Conservation (phyloP, 2,329 filamentous ascomycete species). For the Colletotrichum liaoningense region DNA sequence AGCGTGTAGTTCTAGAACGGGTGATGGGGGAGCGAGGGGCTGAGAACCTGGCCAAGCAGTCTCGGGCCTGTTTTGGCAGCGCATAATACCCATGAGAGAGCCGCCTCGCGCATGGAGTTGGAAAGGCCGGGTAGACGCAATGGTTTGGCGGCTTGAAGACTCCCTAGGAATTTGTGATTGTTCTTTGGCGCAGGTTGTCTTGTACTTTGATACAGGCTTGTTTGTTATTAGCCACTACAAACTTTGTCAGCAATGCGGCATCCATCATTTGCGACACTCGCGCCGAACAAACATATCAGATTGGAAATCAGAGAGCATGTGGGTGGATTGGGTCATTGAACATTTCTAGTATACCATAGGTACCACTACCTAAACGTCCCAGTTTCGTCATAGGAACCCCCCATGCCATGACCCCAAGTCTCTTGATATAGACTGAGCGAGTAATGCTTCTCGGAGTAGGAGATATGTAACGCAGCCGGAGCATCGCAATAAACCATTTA, state of each 20-base stretch:
- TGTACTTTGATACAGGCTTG: not conserved
- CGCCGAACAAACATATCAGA: not conserved
- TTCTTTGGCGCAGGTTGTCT: not conserved
- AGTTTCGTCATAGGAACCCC: not conserved
- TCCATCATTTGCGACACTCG: not conserved
- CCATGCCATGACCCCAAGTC: not conserved
- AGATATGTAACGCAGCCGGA: constrained; percentile 12
- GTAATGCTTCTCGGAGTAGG: constrained; percentile 1
- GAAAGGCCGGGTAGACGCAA: not conserved
- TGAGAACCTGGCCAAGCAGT: not conserved
- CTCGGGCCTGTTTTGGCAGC: not conserved
- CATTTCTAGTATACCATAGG: constrained; percentile 31
- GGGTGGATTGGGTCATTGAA: not conserved
- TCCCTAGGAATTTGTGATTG: not conserved
- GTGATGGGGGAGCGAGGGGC: too few species aligned
- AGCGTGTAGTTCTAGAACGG: too few species aligned
- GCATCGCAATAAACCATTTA: constrained; percentile 12
- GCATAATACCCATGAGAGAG: not conserved
- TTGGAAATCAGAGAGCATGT: not conserved
- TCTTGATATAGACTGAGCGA: not conserved
- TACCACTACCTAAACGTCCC: constrained; percentile 6
- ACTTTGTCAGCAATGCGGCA: not conserved
- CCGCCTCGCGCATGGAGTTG: not conserved
- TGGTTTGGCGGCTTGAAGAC: not conserved
- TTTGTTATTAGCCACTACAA: not conserved